Base-by-base conservation (phyloP, 2,329 filamentous ascomycete species). In the Akanthomyces dipterigenus region DNA sequence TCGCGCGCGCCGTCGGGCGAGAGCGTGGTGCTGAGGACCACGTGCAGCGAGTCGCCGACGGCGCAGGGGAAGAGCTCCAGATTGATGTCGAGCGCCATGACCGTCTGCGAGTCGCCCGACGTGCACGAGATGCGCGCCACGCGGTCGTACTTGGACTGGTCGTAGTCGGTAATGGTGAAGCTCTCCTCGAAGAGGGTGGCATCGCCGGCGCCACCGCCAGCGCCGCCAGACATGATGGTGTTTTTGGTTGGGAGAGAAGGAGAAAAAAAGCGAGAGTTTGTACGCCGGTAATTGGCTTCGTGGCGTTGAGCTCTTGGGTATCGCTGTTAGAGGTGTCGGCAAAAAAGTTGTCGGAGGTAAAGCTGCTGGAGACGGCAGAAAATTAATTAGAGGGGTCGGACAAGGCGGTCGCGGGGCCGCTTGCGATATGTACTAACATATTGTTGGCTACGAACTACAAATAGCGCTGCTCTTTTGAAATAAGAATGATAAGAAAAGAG, bases 171-270 rank as follows among this genome's bases (percentile, higher is more conserved):
- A 70, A 98, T 82, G 64, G 84, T 89, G 83, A 98, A 97, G 70
- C 85, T 88, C 72, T 96, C 92, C 77, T 97, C 92, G 78, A 96
- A 96, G 75, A 98, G 90, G 70, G 95, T 88, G 62, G 93, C 88
- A 78, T 98, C 93, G 67, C 89, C 88, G 76, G 91, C 80, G 68
- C 93, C 88, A 79, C 53, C 53, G 20, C 38, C 53, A 16, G 2
- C 36, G 14, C 97, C 93, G 67, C 89, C 88, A 76, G 78, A 72
- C 76, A 82, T 82, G 60, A 63, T 69, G 36, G 36, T 11, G 31
- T 6, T 38, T 53, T 45, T 26, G 48, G 31, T n/a, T 26, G 6
- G 54, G 4, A 1, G 24, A 3, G 40, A 9, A 28, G 14, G n/a
- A 18, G 11, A 31, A 11, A 20, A 14, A 22, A 14, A n/a, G n/a